phyloP scores from a whole-genome alignment of 306 rosid species.

The Lotus japonicus region DNA sequence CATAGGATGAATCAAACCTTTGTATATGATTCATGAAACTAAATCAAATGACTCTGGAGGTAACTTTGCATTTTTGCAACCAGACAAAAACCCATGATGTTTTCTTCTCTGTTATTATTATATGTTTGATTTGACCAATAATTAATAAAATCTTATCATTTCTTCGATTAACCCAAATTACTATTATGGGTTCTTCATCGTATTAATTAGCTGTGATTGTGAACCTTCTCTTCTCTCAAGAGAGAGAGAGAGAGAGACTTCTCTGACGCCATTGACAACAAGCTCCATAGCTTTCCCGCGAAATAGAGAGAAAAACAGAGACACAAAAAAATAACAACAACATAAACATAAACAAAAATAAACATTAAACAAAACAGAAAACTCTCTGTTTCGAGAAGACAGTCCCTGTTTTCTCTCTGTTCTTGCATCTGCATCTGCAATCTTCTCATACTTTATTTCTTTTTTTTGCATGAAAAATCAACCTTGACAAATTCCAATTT shows the following conservation, averaged over 20 bases:
- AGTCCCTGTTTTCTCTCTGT: not conserved
- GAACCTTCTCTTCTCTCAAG: constrained; percentile 13
- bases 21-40: no score
- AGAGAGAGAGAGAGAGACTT: constrained; percentile 16
- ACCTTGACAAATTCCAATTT: not conserved
- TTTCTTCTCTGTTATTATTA: no score
- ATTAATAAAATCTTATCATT: not conserved
- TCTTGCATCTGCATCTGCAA: not conserved
- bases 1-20: no score
- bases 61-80: no score
- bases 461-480: not conserved
- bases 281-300: constrained; percentile 56
- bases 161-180: not conserved
- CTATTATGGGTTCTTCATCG: not conserved
- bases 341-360: not conserved
- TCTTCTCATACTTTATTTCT: not conserved
- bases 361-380: not conserved
- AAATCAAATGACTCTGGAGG: no score
- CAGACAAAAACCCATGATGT: no score
- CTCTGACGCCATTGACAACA: constrained; percentile 41
- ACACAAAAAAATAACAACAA: not conserved
- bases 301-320: not conserved
- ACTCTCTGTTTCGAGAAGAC: not conserved
- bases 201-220: constrained; percentile 15
- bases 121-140: no score